These are phyloP conservation scores for Medicago lupulina DNA, from an alignment of 306 rosid genomes.

Conservation along the genomic window DNA sequence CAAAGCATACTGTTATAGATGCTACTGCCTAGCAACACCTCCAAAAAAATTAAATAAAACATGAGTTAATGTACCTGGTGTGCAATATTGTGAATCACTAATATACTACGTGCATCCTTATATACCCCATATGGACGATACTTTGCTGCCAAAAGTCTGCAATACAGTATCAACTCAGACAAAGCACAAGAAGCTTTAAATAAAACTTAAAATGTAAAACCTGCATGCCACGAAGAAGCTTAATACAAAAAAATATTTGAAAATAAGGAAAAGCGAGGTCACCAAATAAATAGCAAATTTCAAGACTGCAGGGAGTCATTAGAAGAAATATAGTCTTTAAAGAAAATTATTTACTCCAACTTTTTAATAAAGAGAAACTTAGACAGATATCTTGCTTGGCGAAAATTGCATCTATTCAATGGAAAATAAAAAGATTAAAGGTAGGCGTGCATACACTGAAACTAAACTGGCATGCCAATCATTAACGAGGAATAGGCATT, in stretches of 20 bases:
- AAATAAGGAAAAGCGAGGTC: constrained; percentile 7
- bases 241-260: not conserved
- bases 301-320: constrained; percentile 20
- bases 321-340: constrained; percentile 18
- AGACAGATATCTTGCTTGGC: not conserved
- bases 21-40: constrained; percentile 5
- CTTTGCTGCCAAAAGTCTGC: constrained; percentile 85
- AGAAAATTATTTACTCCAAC: constrained; percentile 9
- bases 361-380: constrained; percentile 26
- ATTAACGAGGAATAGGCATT: constrained; percentile 72
- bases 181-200: constrained; percentile 28
- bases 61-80: constrained; percentile 67
- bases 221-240: constrained; percentile 21
- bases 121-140: constrained; percentile 83
- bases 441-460: constrained; percentile 64
- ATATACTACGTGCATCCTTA: constrained; percentile 83
- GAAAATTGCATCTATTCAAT: constrained; percentile 6
- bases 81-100: constrained; percentile 84
- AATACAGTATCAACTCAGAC: constrained; percentile 42
- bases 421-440: constrained; percentile 27
- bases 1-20: constrained; percentile 27
- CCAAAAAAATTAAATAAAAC: constrained; percentile 19
- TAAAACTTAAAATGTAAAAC: constrained; percentile 28
- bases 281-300: constrained; percentile 28
- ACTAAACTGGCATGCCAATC: constrained; percentile 99